A percentile compares a stretch with the other conserved stretches of the same genome.
These are phyloP conservation scores for Limtongia smithiae DNA, from an alignment of 805 yeast genomes.

Conservation along the genomic window DNA sequence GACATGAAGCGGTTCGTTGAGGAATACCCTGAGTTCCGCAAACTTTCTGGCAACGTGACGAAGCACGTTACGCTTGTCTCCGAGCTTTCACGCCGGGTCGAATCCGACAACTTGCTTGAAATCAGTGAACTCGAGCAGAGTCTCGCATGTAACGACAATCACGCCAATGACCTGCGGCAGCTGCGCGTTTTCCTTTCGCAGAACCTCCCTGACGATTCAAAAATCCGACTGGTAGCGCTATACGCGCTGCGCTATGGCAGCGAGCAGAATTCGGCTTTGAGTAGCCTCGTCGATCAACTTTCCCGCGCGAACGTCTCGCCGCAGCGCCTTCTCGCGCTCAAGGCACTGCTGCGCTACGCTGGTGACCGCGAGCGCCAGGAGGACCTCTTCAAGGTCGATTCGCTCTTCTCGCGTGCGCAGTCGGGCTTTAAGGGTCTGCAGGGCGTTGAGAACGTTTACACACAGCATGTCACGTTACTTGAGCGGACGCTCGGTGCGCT, in stretches of 20 bases:
- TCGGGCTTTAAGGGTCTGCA: slow-evolving; percentile 44
- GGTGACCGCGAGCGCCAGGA: slow-evolving; percentile 47
- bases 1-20: slow-evolving; percentile 91
- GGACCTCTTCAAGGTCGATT: slow-evolving; percentile 40
- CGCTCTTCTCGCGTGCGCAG: slow-evolving; percentile 43
- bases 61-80: slow-evolving; percentile 89
- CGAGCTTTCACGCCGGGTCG: slow-evolving; percentile 75
- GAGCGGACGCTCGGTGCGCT: slow-evolving; percentile 46
- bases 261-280: slow-evolving; percentile 37
- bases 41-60: slow-evolving; percentile 79
- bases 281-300: slow-evolving; percentile 38
- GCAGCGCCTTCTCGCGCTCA: slow-evolving; percentile 45
- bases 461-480: slow-evolving; percentile 85
- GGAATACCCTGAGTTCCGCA: slow-evolving; percentile 89
- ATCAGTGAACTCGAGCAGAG: slow-evolving; percentile 88
- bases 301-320: slow-evolving; percentile 25
- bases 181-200: slow-evolving; percentile 53
- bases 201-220: slow-evolving; percentile 47
- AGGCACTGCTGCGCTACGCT: slow-evolving; percentile 45
- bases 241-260: slow-evolving; percentile 69
- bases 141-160: slow-evolving; percentile 63
- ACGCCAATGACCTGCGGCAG: slow-evolving; percentile 52
- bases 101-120: slow-evolving; percentile 63
- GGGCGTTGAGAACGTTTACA: slow-evolving; percentile 58
- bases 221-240: slow-evolving; percentile 67